phyloP scores from a whole-genome alignment of 805 yeast genomes.

The Ogataea ganodermae region DNA sequence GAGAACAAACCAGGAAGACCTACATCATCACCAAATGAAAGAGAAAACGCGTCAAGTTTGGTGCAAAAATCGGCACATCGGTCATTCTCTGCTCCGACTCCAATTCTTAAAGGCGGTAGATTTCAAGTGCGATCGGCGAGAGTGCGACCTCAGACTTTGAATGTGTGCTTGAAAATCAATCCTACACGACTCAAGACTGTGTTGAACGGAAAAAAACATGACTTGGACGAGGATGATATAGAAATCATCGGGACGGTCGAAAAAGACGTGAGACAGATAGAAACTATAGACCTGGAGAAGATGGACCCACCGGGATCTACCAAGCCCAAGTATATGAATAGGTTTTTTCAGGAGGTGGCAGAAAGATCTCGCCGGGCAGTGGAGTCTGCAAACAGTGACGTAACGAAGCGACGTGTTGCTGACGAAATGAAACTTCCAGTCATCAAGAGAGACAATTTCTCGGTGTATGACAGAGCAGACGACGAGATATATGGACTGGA shows the following conservation, averaged over 20 bases:
- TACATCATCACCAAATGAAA: background rate
- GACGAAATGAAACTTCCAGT: conserved; percentile 34
- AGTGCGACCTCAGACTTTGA: conserved; percentile 11
- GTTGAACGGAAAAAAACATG: background rate
- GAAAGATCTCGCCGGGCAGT: conserved; percentile 32
- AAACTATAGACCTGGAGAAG: conserved; percentile 13
- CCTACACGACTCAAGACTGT: conserved; percentile 13
- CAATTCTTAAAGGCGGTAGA: conserved; percentile 18
- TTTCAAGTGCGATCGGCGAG: conserved; percentile 17
- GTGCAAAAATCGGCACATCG: background rate
- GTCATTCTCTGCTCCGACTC: conserved; percentile 5
- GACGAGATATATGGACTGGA: background rate
- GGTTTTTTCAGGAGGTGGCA: conserved; percentile 44
- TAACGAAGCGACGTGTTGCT: conserved; percentile 29
- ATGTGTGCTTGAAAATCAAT: conserved; percentile 19
- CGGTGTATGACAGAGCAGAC: conserved; percentile 34
- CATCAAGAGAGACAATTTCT: conserved; percentile 35
- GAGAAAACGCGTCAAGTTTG: background rate
- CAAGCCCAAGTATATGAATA: conserved; percentile 14
- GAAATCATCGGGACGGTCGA: background rate
- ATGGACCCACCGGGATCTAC: conserved; percentile 9
- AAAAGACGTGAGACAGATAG: background rate
- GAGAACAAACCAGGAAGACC: background rate
- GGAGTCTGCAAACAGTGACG: background rate
- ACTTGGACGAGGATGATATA: background rate